Conservation (phyloP, 176 grass and related monocot genomes). For the Rhynchospora breviuscula region DNA sequence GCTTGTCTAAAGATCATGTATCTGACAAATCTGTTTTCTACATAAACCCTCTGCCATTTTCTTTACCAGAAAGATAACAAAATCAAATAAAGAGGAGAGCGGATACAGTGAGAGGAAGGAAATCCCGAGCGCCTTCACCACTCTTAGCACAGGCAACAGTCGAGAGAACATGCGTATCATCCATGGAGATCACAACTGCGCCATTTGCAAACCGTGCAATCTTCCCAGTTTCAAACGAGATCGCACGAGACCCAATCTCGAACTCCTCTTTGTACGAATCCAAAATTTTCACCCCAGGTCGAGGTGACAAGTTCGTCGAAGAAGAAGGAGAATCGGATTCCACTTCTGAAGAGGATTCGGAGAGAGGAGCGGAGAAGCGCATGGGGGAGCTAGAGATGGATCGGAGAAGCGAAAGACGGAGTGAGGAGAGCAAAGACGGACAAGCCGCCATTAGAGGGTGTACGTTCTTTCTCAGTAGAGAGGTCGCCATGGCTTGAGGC, state of each 20-base stretch:
- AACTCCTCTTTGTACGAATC: slow-evolving; percentile 75
- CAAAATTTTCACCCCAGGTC: slow-evolving; percentile 49
- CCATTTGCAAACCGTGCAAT: slow-evolving; percentile 88
- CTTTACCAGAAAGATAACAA: background rate
- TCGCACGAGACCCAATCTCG: slow-evolving; percentile 62
- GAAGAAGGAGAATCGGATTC: background rate
- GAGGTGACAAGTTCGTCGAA: background rate
- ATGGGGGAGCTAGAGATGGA: background rate
- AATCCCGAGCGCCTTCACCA: slow-evolving; percentile 61
- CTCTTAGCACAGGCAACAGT: slow-evolving; percentile 62
- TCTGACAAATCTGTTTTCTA: background rate
- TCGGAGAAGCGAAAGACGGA: slow-evolving; percentile 6
- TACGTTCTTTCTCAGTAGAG: slow-evolving; percentile 14
- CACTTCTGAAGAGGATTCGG: background rate
- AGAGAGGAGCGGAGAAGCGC: background rate
- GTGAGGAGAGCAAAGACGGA: background rate
- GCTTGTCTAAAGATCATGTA: background rate
- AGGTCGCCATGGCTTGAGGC: slow-evolving; percentile 16
- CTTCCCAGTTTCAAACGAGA: slow-evolving; percentile 87
- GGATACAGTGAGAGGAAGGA: slow-evolving; percentile 80
- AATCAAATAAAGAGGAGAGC: background rate
- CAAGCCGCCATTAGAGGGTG: slow-evolving; percentile 19
- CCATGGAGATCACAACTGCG: slow-evolving; percentile 83
- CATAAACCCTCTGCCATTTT: background rate
- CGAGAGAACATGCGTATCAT: slow-evolving; percentile 73